Evolutionary conservation across 345 rosid genomes (phyloP), one percentile per base, ranked within the genome.

Genomic region (Sisymbrium irio): DNA sequence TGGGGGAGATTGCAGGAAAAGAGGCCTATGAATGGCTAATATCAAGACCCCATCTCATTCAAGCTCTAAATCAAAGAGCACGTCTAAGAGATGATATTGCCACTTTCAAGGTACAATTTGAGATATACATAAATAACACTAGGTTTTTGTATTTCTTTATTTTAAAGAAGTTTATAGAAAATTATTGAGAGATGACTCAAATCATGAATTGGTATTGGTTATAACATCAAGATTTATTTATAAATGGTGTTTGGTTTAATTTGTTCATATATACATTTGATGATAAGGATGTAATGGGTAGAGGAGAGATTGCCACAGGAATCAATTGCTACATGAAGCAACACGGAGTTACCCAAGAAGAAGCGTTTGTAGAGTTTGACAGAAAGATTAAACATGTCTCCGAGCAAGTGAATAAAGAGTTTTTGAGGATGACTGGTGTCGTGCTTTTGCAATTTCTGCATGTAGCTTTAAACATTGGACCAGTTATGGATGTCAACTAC

Each of bases 61-160:
- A 6, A 28, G 10, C 60, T 54, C 37, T 54, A 14, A 19, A 54
- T 28, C 4, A 4, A 22, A 51, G 3, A 51, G 18, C 20, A 54
- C 60, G 60, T 30, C 60, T 54, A 7, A 54, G 60, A 28, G 60
- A 54, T 54, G 60, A 54, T 54, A 19, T 54, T 54, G 60, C 39
- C 19, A 30, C 36, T n/a, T 54, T 28, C 13, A 54, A 54, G 60
- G 60, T 54, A 39, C 10, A 10, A 12, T 4, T 2, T n/a, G 19
- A n/a, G 12, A 55, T 30, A 13, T 4, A 30, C 14, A 30, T 5
- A 11, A 28, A 28, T 22, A 22, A 22, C 25, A 22, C 25, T 22
- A 22, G 25, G 25, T 22, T 22, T 22, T 22, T 22, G 1, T 22
- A 1, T 22, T 22, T 22, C 25, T 22, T n/a, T n/a, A n/a, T n/a